Evolutionary conservation across 2,329 filamentous ascomycete genomes (phyloP), one percentile per base, ranked within the genome.

Genomic region (Aureobasidium melanogenum): DNA sequence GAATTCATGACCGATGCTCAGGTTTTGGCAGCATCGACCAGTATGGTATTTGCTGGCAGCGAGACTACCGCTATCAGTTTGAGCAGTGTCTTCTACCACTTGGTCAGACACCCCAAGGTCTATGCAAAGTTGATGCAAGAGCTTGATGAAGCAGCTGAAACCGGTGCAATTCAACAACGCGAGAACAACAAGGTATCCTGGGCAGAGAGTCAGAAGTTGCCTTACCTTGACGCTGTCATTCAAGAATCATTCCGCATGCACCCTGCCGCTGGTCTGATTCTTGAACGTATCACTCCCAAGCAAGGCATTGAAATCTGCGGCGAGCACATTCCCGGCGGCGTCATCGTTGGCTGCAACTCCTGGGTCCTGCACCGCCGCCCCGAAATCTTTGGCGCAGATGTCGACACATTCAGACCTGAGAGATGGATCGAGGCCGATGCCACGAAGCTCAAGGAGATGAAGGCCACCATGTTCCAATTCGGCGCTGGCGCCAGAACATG

Each of bases 41-140:
- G 80, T 62, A 89, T 89, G 86, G 76, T 79, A 64, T 82, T 88
- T 66, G 89, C 89, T 0, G 88, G 89, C 3, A 87, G 84, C 2
- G 89, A 94, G 72, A 93, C 89, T 0, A 93, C 89, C 0, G 88
- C 87, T 41, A 92, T 92, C 69, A 84, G 82, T 7, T 79, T 92
- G 0, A 82, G 83, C 6, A 80, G 85, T 7, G 82, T 91, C 0
- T 89, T 93, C 68, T 92, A 92, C 73, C 86, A 85, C 71, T 74
- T 92, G 3, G 78, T 91, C 38, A 86, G 85, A 68, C 82, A 85
- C 67, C 85, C 85, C 0, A 39, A 66, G 0, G 79, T 78, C 15
- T 81, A 88, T 63, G 69, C 71, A 3, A 80, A 79, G 41, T 74
- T 90, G 59, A 80, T 82, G 67, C 66, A 73, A 1, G 88, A 91